Conservation (phyloP, 305 asterid genomes). For the Solanum hybrid region DNA sequence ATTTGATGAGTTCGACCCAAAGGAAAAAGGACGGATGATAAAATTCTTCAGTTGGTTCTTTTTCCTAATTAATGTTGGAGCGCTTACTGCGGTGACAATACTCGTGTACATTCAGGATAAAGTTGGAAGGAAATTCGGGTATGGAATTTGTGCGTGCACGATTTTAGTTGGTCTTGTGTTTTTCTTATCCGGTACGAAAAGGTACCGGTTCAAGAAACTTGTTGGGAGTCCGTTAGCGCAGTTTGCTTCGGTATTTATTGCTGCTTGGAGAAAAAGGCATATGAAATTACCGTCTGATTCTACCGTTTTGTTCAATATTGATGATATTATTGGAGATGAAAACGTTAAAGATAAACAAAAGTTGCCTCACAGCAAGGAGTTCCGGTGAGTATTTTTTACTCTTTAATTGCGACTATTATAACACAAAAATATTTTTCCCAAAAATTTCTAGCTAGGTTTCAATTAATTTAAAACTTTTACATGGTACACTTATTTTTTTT, state of each 20-base stretch:
- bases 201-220: slow-evolving; percentile 76
- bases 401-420: neutral
- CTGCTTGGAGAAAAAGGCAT: slow-evolving; percentile 60
- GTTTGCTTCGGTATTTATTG: slow-evolving; percentile 60
- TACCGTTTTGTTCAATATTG: slow-evolving; percentile 29
- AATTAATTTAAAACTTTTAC: too few species aligned
- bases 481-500: too few species aligned
- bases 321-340: slow-evolving; percentile 19
- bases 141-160: slow-evolving; percentile 66
- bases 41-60: slow-evolving; percentile 83
- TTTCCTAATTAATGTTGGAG: slow-evolving; percentile 47
- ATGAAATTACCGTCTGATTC: slow-evolving; percentile 54
- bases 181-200: slow-evolving; percentile 53
- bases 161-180: slow-evolving; percentile 37
- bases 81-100: slow-evolving; percentile 37
- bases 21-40: slow-evolving; percentile 44
- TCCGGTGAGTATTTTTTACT: slow-evolving; percentile 26
- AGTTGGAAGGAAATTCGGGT: slow-evolving; percentile 61
- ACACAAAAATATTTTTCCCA: too few species aligned
- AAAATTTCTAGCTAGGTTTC: neutral
- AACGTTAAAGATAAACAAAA: slow-evolving; percentile 38
- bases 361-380: slow-evolving; percentile 72
- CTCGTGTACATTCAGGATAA: slow-evolving; percentile 70
- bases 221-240: slow-evolving; percentile 76
- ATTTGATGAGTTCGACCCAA: slow-evolving; percentile 50